phyloP scores from a whole-genome alignment of 2,329 filamentous ascomycete species.

The Pleoardoris graminearum region DNA sequence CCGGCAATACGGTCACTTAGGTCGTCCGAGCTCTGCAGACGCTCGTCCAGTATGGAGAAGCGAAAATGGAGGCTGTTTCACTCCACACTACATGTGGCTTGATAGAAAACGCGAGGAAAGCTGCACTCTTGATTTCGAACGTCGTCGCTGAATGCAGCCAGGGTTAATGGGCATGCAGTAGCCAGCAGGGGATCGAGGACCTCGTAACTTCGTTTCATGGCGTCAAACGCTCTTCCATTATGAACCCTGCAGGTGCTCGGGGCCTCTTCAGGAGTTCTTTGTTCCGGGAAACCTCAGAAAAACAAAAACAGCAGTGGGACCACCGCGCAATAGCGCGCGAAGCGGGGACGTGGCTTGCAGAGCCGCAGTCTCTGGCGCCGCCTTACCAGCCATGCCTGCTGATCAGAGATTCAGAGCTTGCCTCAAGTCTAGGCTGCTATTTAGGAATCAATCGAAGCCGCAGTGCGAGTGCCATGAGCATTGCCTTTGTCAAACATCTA shows the following conservation, averaged over 20 bases:
- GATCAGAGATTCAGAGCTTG: background rate
- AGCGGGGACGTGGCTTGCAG: background rate
- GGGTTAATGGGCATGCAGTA: constrained; percentile 24
- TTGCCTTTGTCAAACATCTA: constrained; percentile 13
- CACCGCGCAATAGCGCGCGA: constrained; percentile 13
- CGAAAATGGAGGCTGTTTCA: constrained; percentile 26
- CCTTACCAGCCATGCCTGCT: background rate
- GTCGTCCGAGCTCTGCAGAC: constrained; percentile 38
- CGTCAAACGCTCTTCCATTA: constrained; percentile 38
- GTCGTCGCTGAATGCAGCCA: constrained; percentile 21
- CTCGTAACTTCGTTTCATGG: constrained; percentile 37
- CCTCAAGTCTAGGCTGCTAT: background rate
- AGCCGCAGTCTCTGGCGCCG: background rate
- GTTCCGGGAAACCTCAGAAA: constrained; percentile 11
- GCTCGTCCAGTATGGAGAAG: constrained; percentile 35
- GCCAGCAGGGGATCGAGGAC: constrained; percentile 37
- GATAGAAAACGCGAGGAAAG: constrained; percentile 20
- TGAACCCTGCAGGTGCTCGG: constrained; percentile 33
- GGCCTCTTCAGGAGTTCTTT: constrained; percentile 19
- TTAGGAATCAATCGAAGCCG: background rate
- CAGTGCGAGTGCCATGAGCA: background rate
- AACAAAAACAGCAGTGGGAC: constrained; percentile 22
- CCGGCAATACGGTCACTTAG: constrained; percentile 33
- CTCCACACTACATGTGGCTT: constrained; percentile 30
- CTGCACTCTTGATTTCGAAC: constrained; percentile 26